Evolutionary conservation across 2,329 filamentous ascomycete species (phyloP).

Genomic region (Xylaria sp.): DNA sequence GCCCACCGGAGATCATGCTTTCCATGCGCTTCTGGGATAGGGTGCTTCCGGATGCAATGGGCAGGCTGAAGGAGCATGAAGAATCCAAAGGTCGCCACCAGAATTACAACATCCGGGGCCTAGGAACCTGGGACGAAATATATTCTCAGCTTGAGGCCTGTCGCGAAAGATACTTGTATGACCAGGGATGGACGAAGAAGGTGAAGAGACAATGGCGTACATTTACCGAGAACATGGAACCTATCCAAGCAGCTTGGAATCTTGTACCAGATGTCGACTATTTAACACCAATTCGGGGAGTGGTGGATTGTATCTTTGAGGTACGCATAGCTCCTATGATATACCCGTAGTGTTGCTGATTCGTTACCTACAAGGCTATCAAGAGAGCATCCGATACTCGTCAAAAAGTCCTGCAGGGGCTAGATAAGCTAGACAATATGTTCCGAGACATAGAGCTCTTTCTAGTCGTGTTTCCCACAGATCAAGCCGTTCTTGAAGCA

Average conservation of each 20-base stretch:
- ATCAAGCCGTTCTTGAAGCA: not conserved
- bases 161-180: not conserved
- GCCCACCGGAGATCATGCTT: not conserved
- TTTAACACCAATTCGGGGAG: not conserved
- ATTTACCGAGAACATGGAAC: not conserved
- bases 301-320: not conserved
- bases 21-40: not conserved
- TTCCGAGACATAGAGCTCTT: too few species aligned
- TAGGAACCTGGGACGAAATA: not conserved
- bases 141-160: not conserved
- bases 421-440: too few species aligned
- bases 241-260: not conserved
- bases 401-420: too few species aligned
- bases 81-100: not conserved
- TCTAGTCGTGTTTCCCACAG: not conserved
- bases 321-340: not conserved
- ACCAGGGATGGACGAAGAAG: not conserved
- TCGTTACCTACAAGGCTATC: not conserved
- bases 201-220: not conserved
- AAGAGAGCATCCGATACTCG: too few species aligned
- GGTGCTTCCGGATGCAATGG: not conserved
- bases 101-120: not conserved
- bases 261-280: not conserved
- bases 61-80: not conserved
- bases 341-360: not conserved